Evolutionary conservation across 1,139 yeast genomes (phyloP).

Genomic region (Debaryomyces sp.): DNA sequence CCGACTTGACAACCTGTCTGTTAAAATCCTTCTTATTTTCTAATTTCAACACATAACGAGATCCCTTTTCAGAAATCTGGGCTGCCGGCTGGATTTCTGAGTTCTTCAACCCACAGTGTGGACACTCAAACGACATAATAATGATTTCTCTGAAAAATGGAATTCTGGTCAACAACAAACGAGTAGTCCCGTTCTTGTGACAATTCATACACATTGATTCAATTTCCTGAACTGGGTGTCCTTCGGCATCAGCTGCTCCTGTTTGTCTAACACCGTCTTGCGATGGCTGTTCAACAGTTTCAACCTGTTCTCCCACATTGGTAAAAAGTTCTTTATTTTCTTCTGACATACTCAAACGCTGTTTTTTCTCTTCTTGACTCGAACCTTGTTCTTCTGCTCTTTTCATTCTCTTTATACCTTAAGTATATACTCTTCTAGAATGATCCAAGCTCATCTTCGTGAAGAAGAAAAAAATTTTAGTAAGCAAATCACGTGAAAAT

Average conservation of each 20-base stretch:
- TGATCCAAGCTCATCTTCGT: not conserved
- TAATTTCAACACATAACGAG: slow-evolving; percentile 69
- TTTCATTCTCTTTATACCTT: slow-evolving; percentile 18
- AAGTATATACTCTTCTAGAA: slow-evolving; percentile 3
- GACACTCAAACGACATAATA: slow-evolving; percentile 93
- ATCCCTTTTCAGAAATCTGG: slow-evolving; percentile 83
- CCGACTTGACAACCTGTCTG: slow-evolving; percentile 92
- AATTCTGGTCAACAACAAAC: slow-evolving; percentile 81
- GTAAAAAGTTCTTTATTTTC: slow-evolving; percentile 8
- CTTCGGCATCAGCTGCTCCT: slow-evolving; percentile 80
- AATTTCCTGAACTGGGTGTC: slow-evolving; percentile 95
- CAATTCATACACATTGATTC: slow-evolving; percentile 97
- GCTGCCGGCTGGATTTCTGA: slow-evolving; percentile 96
- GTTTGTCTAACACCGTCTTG: slow-evolving; percentile 34
- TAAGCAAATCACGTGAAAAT: slow-evolving; percentile 5
- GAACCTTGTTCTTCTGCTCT: slow-evolving; percentile 21
- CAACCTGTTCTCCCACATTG: slow-evolving; percentile 61
- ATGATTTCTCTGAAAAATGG: slow-evolving; percentile 93
- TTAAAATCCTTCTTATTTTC: slow-evolving; percentile 76
- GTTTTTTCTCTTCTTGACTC: slow-evolving; percentile 21
- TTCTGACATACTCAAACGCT: slow-evolving; percentile 13
- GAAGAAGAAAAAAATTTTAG: slow-evolving; percentile 1
- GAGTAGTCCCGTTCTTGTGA: slow-evolving; percentile 79
- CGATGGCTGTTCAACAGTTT: slow-evolving; percentile 26
- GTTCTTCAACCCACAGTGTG: slow-evolving; percentile 90